Evolutionary conservation across 2,329 filamentous ascomycete species (phyloP).

Genomic region (Epichloe bromicola): DNA sequence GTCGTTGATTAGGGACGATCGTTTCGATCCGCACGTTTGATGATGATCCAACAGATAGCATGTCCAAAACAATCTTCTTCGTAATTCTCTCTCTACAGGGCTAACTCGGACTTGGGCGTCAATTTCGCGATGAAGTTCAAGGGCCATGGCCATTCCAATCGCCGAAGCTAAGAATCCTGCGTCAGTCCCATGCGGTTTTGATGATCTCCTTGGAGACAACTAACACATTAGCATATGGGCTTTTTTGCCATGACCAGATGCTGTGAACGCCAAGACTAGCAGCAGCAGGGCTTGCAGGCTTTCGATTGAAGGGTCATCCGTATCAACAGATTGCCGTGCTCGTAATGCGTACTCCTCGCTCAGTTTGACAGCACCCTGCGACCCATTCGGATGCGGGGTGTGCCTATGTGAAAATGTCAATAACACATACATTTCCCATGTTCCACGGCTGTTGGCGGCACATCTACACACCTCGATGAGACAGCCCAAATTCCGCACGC

Average conservation of each 20-base stretch:
- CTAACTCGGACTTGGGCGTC: constrained; percentile 49
- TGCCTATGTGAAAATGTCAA: constrained; percentile 33
- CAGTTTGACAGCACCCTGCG: constrained; percentile 52
- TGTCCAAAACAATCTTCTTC: constrained; percentile 75
- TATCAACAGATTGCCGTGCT: constrained; percentile 57
- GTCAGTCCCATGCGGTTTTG: not conserved
- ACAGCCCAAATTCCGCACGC: constrained; percentile 47
- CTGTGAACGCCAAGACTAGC: constrained; percentile 62
- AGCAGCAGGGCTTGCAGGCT: constrained; percentile 63
- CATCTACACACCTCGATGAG: constrained; percentile 40
- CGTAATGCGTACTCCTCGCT: constrained; percentile 63
- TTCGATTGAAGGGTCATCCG: constrained; percentile 71
- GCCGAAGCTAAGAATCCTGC: constrained; percentile 4
- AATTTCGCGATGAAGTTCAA: constrained; percentile 69
- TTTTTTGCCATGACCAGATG: constrained; percentile 68
- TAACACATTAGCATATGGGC: constrained; percentile 75
- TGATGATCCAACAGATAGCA: constrained; percentile 84
- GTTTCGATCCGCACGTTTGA: constrained; percentile 64
- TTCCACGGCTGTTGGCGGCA: constrained; percentile 1
- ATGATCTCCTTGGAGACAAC: not conserved
- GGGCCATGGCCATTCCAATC: constrained; percentile 69
- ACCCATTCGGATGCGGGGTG: constrained; percentile 52
- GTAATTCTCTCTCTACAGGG: constrained; percentile 59
- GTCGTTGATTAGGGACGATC: constrained; percentile 69
- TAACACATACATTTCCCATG: not conserved